These are phyloP conservation scores for Chlorokybus atmophyticus DNA, from an alignment of 139 green algal genomes.

Conservation along the genomic window DNA sequence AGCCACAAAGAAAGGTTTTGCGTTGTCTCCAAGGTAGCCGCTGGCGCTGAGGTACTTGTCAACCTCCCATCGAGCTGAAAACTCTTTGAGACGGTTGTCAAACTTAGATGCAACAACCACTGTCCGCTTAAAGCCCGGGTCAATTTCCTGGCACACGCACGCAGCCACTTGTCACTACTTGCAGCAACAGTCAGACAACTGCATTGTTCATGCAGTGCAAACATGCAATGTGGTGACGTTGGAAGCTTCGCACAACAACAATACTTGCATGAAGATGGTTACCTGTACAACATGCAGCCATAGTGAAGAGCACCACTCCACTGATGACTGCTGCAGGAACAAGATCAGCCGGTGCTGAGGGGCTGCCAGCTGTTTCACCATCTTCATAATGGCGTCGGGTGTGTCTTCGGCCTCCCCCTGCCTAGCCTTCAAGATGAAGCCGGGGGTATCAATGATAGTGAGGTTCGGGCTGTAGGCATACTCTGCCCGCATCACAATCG, in stretches of 20 bases:
- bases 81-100: conserved; percentile 81
- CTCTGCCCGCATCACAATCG: conserved; percentile 64
- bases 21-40: conserved; percentile 66
- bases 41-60: conserved; percentile 76
- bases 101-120: conserved; percentile 88
- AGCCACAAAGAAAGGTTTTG: conserved; percentile 85
- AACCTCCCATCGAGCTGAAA: conserved; percentile 80
- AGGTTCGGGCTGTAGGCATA: conserved; percentile 75
- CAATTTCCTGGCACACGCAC: conserved; percentile 81
- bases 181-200: no score
- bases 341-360: conserved; percentile 80
- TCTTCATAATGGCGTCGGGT: conserved; percentile 75
- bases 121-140: conserved; percentile 67
- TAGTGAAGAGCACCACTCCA: conserved; percentile 82
- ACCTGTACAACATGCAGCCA: conserved; percentile 51
- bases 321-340: conserved; percentile 80
- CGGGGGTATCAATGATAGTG: conserved; percentile 85
- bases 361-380: conserved; percentile 76
- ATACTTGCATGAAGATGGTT: no score
- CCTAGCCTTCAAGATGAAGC: conserved; percentile 78
- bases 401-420: conserved; percentile 68
- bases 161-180: no score
- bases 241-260: no score
- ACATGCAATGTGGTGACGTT: no score
- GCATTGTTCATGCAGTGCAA: no score